Percentiles rank a stretch among this genome's conserved stretches.
Evolutionary conservation across 371 early-diverging fungal species (phyloP).

Genomic region (Synchytrium microbalum): DNA sequence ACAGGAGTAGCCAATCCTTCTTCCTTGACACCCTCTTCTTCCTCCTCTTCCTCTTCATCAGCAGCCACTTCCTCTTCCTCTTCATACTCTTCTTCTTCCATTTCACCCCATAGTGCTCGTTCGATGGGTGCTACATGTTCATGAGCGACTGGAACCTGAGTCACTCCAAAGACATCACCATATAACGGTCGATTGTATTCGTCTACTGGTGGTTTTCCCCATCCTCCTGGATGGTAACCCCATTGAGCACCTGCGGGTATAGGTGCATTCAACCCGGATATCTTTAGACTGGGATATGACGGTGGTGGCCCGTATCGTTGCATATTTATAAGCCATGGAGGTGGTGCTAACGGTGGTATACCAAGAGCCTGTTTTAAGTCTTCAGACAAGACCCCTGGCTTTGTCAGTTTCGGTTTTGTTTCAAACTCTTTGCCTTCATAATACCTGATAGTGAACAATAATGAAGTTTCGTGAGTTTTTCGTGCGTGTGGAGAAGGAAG

Average conservation of each 20-base stretch:
- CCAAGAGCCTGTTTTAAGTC: slow-evolving; percentile 75
- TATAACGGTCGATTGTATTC: slow-evolving; percentile 90
- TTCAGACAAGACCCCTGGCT: slow-evolving; percentile 84
- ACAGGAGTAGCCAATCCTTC: slow-evolving; percentile 17
- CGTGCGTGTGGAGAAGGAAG: not conserved
- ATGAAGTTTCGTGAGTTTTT: slow-evolving; percentile 7
- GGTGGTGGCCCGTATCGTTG: slow-evolving; percentile 98
- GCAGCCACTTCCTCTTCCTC: slow-evolving; percentile 59
- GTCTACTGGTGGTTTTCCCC: slow-evolving; percentile 97
- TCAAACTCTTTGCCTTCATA: slow-evolving; percentile 97
- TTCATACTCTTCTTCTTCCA: slow-evolving; percentile 61
- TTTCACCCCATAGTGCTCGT: slow-evolving; percentile 72
- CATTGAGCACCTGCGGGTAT: slow-evolving; percentile 97
- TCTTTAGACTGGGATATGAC: slow-evolving; percentile 82
- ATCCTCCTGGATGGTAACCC: slow-evolving; percentile 98
- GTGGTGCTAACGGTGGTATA: slow-evolving; percentile 88
- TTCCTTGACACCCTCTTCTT: slow-evolving; percentile 44
- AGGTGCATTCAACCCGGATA: slow-evolving; percentile 95
- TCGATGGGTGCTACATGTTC: slow-evolving; percentile 63
- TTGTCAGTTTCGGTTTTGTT: slow-evolving; percentile 74
- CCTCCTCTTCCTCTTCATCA: slow-evolving; percentile 51
- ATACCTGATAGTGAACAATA: slow-evolving; percentile 49
- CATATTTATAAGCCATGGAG: slow-evolving; percentile 98
- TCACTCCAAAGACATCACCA: slow-evolving; percentile 88
- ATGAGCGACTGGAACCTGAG: slow-evolving; percentile 26